Base-by-base conservation (phyloP, 768 basidiomycete genomes). In the Phanerochaete sordida region DNA sequence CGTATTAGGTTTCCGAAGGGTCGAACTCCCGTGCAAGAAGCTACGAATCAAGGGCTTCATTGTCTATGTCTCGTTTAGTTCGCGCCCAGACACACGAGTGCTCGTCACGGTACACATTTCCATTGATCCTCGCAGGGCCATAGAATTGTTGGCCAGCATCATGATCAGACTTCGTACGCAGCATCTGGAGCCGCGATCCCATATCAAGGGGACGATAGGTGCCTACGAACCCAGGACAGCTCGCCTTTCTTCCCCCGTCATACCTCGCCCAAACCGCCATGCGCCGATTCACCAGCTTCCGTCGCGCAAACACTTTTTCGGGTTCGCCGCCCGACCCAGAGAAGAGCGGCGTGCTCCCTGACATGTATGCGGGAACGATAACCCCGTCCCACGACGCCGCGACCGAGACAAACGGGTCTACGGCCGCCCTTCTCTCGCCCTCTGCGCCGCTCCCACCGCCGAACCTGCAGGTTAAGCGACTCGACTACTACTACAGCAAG, bases 401-500 rank as follows among this genome's bases (percentile, higher is more conserved):
- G 11, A 45, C 56, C 3, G 46, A 44, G 23, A 23, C 9, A 4
- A 47, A 57, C 37, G 46, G 26, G 37, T 59, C 57, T 9, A 57
- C 63, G 21, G 33, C 63, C 11, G 52, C 56, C n/a, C 31, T 58
- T 26, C 35, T 61, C 45, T 26, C 63, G 19, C 56, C 60, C 8
- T 21, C 62, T 7, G 76, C 78, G 39, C 64, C 70, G 0, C 65
- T 78, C 2, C 72, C 80, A 56, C 69, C 74, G 5, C 79, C 80
- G 28, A 79, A 79, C 16, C 72, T 83, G 57, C 83, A 86, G 71
- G 73, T 85, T 68, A 85, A 85, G 67, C 81, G 82, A 1, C 79
- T 85, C 46, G 85, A 85, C 66, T 75, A 81, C 63, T 85, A 83
- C 64, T 85, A 81, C 68, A 84, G 81, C 66, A 71, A 76, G 61